Evolutionary conservation across 2,329 filamentous ascomycete species (phyloP), one percentile per base, ranked within the genome.

Genomic region (Emmonsiellopsis sp.): DNA sequence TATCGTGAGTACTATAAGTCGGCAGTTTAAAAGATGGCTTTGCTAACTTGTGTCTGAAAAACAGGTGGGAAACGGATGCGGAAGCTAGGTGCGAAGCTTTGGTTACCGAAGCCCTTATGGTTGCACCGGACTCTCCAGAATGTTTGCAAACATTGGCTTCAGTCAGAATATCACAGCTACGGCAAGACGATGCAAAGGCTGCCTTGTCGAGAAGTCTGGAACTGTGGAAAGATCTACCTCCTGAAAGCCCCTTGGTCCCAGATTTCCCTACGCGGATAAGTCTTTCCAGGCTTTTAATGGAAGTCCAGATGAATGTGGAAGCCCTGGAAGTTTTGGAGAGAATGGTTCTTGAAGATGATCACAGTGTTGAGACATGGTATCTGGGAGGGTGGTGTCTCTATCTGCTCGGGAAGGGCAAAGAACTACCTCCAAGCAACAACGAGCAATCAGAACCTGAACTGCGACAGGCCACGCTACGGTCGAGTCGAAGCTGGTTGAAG

Each of bases 361-460:
- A 87, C 65, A 95, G 92, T 68, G 87, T 98, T 16, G 93, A 98
- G 72, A 87, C 89, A 15, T 96, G 91, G 90, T 98, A 98, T 72
- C 78, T 98, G 5, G 93, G 93, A 43, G 94, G 93, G 3, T 97
- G 92, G 88, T 91, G 89, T 62, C 78, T 94, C 60, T 89, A 89
- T 67, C 79, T 95, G 55, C 76, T 87, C 57, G 71, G 69, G 37
- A 76, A 41, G 67, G 63, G 1, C 70, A 69, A 51, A 71, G 67
- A 56, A 55, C 68, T 58, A 57, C 54, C 31, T 35, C 16, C 37
- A 37, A 63, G 65, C 52, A 60, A 63, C 52, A 61, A 58, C 56
- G 40, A 59, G 44, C 54, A 63, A 44, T 63, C 60, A 40, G 53
- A 65, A 61, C 63, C 75, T 40, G 76, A 81, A 46, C 74, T 76